Evolutionary conservation across 331 rosid genomes (phyloP).

Genomic region (Rosa hybrid): DNA sequence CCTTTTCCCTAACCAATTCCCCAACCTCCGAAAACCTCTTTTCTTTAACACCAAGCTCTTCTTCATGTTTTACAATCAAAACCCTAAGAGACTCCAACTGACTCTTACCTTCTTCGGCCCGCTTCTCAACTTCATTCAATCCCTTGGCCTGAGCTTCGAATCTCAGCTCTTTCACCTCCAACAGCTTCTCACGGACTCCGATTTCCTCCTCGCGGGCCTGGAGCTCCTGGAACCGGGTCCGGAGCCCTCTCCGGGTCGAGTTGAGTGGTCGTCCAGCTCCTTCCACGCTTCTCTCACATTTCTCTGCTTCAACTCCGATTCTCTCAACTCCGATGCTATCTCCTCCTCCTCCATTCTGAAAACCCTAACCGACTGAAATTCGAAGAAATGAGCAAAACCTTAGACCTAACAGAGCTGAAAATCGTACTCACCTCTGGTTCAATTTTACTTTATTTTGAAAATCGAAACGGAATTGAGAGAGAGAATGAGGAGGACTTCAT

Average conservation of each 20-base stretch:
- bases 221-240: background rate
- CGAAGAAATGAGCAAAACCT: background rate
- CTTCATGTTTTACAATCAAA: conserved; percentile 34
- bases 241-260: conserved; percentile 5
- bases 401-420: too few species aligned
- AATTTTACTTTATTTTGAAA: too few species aligned
- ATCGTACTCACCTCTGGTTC: background rate
- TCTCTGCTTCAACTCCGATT: background rate
- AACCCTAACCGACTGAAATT: background rate
- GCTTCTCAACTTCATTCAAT: too few species aligned
- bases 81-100: conserved; percentile 11
- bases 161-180: background rate
- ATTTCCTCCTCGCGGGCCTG: background rate
- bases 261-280: conserved; percentile 37
- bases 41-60: conserved; percentile 38
- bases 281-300: conserved; percentile 26
- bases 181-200: background rate
- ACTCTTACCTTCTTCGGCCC: conserved; percentile 1
- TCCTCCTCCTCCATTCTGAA: background rate
- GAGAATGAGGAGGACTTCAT: background rate
- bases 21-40: conserved; percentile 15
- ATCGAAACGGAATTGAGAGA: background rate
- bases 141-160: too few species aligned
- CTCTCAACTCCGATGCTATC: conserved; percentile 1
- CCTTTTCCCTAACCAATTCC: conserved; percentile 14